phyloP scores from a whole-genome alignment of 1,284 basidiomycete species.

The Pseudozyma flocculosa region DNA sequence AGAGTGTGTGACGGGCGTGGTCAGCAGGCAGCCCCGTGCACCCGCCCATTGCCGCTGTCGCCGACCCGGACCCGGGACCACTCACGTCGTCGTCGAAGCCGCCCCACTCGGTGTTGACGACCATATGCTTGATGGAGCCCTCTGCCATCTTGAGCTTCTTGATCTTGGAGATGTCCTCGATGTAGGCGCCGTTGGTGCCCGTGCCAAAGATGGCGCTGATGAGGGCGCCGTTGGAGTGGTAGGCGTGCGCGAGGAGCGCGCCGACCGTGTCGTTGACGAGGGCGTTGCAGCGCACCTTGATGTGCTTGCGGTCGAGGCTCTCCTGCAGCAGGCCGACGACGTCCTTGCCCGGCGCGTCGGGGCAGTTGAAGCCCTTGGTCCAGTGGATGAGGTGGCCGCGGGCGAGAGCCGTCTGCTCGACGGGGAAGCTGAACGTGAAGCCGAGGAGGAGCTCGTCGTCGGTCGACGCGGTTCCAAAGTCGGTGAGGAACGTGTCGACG shows the following conservation, averaged over 20 bases:
- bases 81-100: constrained; percentile 39
- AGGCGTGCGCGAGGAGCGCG: constrained; percentile 85
- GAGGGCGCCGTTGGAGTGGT: constrained; percentile 78
- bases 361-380: constrained; percentile 58
- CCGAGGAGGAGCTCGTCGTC: constrained; percentile 59
- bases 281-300: constrained; percentile 89
- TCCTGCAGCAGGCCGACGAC: constrained; percentile 89
- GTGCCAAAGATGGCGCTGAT: constrained; percentile 93
- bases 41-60: no score
- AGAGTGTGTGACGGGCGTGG: background rate
- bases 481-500: constrained; percentile 89
- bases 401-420: constrained; percentile 90
- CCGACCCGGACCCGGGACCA: no score
- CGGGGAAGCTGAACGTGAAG: constrained; percentile 82
- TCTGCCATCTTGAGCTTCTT: constrained; percentile 64
- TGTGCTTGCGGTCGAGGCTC: constrained; percentile 87
- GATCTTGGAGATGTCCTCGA: constrained; percentile 82
- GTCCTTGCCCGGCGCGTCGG: constrained; percentile 79
- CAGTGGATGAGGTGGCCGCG: constrained; percentile 70
- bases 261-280: constrained; percentile 95
- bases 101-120: constrained; percentile 89
- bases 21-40: no score
- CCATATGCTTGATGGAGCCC: constrained; percentile 66
- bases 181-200: constrained; percentile 95
- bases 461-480: constrained; percentile 61